phyloP scores from a whole-genome alignment of 2,329 filamentous ascomycete species.

The Xylaria sp. region DNA sequence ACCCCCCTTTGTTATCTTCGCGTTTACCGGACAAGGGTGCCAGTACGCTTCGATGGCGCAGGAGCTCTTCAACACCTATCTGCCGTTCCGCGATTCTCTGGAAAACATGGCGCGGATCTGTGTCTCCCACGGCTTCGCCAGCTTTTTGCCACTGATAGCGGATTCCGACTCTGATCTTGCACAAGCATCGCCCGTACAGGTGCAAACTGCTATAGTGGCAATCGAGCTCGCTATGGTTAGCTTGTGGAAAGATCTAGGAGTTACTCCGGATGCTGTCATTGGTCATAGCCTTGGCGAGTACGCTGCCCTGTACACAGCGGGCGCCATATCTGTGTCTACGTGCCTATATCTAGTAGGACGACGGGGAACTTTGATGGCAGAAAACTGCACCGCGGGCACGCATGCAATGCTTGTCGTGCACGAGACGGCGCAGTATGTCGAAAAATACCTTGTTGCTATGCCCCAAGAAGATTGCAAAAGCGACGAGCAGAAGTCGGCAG shows the following conservation, averaged over 20 bases:
- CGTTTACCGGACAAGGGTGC: constrained; percentile 36
- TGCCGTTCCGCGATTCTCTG: constrained; percentile 33
- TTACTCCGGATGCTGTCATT: constrained; percentile 11
- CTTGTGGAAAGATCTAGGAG: constrained; percentile 9
- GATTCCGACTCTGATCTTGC: neutral
- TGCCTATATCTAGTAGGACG: constrained; percentile 16
- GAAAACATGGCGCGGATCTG: constrained; percentile 2
- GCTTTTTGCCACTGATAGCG: constrained; percentile 12
- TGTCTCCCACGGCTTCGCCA: constrained; percentile 8
- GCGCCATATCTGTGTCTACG: constrained; percentile 8
- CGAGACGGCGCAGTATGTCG: neutral
- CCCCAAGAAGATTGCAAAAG: neutral
- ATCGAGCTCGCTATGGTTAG: constrained; percentile 11
- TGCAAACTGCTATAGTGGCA: constrained; percentile 12
- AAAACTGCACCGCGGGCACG: constrained; percentile 6
- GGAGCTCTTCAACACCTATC: constrained; percentile 27
- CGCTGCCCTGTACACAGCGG: constrained; percentile 19
- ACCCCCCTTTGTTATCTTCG: constrained; percentile 33
- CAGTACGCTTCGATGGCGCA: constrained; percentile 31
- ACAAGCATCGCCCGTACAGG: neutral
- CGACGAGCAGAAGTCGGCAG: neutral
- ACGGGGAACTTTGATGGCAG: neutral
- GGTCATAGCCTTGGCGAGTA: constrained; percentile 27
- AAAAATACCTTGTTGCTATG: neutral
- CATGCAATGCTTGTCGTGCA: constrained; percentile 14